These are phyloP conservation scores for Calonectria honghensis DNA, from an alignment of 2,329 filamentous ascomycete species.

Conservation along the genomic window DNA sequence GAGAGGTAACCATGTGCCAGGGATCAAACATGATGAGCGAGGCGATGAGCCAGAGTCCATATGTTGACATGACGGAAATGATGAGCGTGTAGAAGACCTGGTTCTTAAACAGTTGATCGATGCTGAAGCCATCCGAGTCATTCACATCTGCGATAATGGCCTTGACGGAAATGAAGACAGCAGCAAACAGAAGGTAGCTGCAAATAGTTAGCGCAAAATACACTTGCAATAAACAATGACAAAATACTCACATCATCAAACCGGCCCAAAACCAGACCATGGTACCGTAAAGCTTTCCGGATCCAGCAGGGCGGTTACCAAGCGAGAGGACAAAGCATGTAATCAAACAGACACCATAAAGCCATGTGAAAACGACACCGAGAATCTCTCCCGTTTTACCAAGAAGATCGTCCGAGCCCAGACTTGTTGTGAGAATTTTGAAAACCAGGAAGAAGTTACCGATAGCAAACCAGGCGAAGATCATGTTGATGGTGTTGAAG, in stretches of 20 bases:
- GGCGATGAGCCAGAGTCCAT: constrained; percentile 92
- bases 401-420: constrained; percentile 81
- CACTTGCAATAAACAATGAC: not conserved
- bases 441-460: constrained; percentile 99
- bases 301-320: constrained; percentile 95
- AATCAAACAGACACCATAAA: constrained; percentile 93
- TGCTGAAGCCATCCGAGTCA: constrained; percentile 77
- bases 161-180: constrained; percentile 93
- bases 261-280: constrained; percentile 99
- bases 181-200: constrained; percentile 94
- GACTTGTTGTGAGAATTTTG: constrained; percentile 92
- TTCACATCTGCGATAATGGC: constrained; percentile 84
- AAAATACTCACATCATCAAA: constrained; percentile 86
- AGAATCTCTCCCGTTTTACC: constrained; percentile 87
- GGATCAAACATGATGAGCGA: constrained; percentile 97
- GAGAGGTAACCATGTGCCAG: constrained; percentile 99
- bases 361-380: constrained; percentile 94
- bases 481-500: constrained; percentile 96
- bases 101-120: constrained; percentile 87
- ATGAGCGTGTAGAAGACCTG: constrained; percentile 94
- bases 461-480: constrained; percentile 99
- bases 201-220: constrained; percentile 48
- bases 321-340: constrained; percentile 96
- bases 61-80: constrained; percentile 93
- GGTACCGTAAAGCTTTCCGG: constrained; percentile 93